phyloP scores from a whole-genome alignment of 345 rosid species.

The Salix suchowensis region DNA sequence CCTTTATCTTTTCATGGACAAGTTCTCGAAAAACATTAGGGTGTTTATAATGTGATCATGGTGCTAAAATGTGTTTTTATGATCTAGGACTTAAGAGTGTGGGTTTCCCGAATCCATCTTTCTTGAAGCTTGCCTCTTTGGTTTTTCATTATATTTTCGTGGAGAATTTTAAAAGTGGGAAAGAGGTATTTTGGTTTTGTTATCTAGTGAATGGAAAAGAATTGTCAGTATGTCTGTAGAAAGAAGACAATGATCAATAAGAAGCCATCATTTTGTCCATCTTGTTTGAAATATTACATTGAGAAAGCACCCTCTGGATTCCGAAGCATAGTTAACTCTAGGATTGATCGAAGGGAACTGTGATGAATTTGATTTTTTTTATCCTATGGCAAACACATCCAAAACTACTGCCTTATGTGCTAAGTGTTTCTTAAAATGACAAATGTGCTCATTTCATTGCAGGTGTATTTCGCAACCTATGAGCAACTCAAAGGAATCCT shows the following conservation, averaged over 20 bases:
- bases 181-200: background rate
- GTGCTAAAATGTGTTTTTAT: background rate
- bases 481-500: constrained; percentile 64
- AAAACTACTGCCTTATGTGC: constrained; percentile 5
- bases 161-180: background rate
- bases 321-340: background rate
- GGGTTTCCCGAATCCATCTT: background rate
- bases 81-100: background rate
- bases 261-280: background rate
- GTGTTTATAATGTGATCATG: background rate
- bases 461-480: constrained; percentile 90
- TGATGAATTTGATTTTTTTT: background rate
- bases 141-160: background rate
- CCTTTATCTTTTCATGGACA: background rate
- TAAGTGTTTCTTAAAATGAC: constrained; percentile 17
- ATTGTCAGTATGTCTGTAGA: background rate
- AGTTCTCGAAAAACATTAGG: background rate
- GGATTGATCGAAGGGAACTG: background rate
- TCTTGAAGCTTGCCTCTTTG: background rate
- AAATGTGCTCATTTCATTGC: constrained; percentile 26
- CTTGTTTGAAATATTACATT: background rate
- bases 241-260: background rate
- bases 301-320: background rate
- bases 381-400: background rate
- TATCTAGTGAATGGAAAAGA: background rate